Percentiles rank a stretch among this genome's conserved stretches.
phyloP scores from a whole-genome alignment of 2,329 filamentous ascomycete species.

The Beauveria rudraprayagi region DNA sequence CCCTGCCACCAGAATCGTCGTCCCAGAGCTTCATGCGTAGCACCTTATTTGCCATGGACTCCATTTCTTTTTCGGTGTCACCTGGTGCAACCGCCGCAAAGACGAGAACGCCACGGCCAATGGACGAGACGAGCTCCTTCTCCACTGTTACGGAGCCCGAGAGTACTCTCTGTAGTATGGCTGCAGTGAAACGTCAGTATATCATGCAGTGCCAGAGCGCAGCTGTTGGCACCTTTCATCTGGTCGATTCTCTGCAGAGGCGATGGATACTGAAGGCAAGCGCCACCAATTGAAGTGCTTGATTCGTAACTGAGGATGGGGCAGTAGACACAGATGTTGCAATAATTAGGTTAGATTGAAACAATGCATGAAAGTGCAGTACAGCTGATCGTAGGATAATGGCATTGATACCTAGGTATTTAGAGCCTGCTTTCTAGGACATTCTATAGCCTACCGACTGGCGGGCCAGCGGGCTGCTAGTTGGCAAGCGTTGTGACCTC shows the following conservation, averaged over 20 bases:
- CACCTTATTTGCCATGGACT: slow-evolving; percentile 75
- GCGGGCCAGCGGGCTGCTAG: too few relatives aligned
- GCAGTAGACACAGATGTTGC: too few relatives aligned
- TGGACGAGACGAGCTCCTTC: slow-evolving; percentile 79
- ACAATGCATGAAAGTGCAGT: too few relatives aligned
- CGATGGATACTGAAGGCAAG: neutral
- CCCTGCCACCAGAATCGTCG: slow-evolving; percentile 62
- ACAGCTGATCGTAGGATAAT: too few relatives aligned
- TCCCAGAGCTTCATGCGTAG: slow-evolving; percentile 91
- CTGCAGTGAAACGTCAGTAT: slow-evolving; percentile 37
- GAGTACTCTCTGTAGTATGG: slow-evolving; percentile 85
- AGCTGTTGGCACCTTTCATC: slow-evolving; percentile 6
- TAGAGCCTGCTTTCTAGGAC: neutral
- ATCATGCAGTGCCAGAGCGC: neutral
- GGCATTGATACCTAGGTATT: too few relatives aligned
- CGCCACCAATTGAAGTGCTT: neutral
- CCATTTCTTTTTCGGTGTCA: slow-evolving; percentile 82
- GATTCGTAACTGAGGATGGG: too few relatives aligned
- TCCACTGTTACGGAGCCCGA: slow-evolving; percentile 96
- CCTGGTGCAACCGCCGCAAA: slow-evolving; percentile 86
- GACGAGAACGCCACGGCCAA: slow-evolving; percentile 82
- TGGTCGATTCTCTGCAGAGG: neutral
- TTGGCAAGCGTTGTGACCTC: neutral
- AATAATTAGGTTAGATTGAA: too few relatives aligned
- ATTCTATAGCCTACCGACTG: neutral